Evolutionary conservation across 306 rosid species (phyloP).

Genomic region (Mimosa pudica): DNA sequence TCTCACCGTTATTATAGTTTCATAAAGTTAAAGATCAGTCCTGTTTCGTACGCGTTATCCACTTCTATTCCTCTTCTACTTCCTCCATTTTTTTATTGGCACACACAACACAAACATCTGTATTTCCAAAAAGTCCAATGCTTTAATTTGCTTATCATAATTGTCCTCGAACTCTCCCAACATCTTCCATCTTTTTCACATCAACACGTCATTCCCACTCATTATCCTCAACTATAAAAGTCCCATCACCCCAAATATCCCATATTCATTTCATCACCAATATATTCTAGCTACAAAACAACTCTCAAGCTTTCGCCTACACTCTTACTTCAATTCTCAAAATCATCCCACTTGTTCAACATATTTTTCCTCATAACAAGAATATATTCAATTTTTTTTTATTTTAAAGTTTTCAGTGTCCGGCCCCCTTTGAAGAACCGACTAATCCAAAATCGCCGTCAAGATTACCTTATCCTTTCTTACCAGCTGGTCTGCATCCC

Average conservation of each 20-base stretch:
- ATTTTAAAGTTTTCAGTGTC: no score
- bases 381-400: no score
- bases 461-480: no score
- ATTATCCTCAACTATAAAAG: not conserved
- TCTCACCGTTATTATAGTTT: not conserved
- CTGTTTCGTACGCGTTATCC: conserved; percentile 3
- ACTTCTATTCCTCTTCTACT: not conserved
- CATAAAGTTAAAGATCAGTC: not conserved
- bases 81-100: not conserved
- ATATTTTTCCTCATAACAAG: not conserved
- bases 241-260: not conserved
- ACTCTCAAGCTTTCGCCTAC: not conserved
- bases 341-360: not conserved
- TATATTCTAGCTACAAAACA: not conserved
- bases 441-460: no score
- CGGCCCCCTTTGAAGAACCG: no score
- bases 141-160: not conserved
- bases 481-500: no score
- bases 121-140: not conserved
- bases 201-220: not conserved
- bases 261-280: not conserved
- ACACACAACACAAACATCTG: not conserved
- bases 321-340: not conserved
- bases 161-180: conserved; percentile 19
- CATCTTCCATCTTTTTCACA: not conserved